Evolutionary conservation across 2,329 filamentous ascomycete species (phyloP).

Genomic region (Aspergillus floridensis): DNA sequence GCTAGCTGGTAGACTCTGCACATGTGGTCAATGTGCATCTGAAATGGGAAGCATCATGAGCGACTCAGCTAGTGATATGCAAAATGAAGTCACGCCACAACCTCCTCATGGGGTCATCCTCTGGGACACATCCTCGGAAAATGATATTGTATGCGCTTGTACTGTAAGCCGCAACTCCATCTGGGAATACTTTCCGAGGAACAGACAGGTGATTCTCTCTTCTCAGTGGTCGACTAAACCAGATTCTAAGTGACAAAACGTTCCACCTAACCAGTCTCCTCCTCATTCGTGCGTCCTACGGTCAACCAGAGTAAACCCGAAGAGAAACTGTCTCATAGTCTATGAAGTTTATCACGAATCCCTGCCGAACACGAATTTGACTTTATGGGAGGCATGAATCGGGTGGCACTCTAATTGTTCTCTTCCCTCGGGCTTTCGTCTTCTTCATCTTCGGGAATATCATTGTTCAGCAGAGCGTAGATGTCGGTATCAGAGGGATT

Average conservation of each 20-base stretch:
- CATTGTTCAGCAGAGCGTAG: constrained; percentile 18
- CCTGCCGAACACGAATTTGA: background rate
- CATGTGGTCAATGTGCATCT: background rate
- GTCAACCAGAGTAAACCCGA: background rate
- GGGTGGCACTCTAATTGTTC: background rate
- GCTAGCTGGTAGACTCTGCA: background rate
- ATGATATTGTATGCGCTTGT: background rate
- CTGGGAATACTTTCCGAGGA: background rate
- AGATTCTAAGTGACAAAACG: background rate
- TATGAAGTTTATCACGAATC: background rate
- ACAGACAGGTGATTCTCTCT: background rate
- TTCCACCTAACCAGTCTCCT: background rate
- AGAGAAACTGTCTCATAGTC: background rate
- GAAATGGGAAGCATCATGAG: background rate
- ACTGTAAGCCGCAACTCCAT: background rate
- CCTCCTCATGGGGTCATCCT: background rate
- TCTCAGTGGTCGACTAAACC: background rate
- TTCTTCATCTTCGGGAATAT: background rate
- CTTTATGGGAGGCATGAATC: background rate
- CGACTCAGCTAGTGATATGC: background rate
- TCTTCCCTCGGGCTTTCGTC: background rate
- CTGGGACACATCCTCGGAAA: background rate
- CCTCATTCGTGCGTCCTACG: background rate
- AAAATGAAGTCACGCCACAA: background rate
- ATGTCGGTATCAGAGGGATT: constrained; percentile 30